Evolutionary conservation across 306 rosid species (phyloP).

Genomic region (Inga leiocalycina): DNA sequence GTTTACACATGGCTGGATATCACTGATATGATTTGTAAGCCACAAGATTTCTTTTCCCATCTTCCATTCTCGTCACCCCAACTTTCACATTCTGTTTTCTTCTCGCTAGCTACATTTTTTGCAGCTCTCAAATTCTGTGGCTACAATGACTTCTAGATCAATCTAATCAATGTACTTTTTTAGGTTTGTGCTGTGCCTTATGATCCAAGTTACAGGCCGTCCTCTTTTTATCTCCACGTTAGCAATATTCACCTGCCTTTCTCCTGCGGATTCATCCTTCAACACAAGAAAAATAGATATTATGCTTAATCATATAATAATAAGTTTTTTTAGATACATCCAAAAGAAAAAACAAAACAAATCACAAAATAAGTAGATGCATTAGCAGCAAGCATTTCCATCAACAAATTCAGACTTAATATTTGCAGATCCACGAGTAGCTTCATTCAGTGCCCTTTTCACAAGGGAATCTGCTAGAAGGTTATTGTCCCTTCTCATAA

Average conservation of each 20-base stretch:
- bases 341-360: too few relatives aligned
- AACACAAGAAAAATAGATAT: too few relatives aligned
- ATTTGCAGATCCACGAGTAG: too few relatives aligned
- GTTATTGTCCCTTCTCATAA: too few relatives aligned
- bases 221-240: background rate
- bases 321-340: too few relatives aligned
- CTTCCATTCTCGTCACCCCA: background rate
- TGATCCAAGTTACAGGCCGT: background rate
- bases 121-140: background rate
- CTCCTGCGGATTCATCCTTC: too few relatives aligned
- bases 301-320: too few relatives aligned
- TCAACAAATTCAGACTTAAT: too few relatives aligned
- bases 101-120: background rate
- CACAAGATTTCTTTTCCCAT: background rate
- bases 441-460: too few relatives aligned
- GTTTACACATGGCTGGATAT: slow-evolving; percentile 34
- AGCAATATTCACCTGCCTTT: background rate
- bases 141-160: background rate
- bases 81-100: background rate
- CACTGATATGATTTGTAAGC: background rate
- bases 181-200: background rate
- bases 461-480: too few relatives aligned
- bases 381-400: too few relatives aligned
- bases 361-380: too few relatives aligned
- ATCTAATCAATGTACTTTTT: background rate